Evolutionary conservation across 176 grass and related monocot genomes (phyloP), one percentile per base, ranked within the genome.

Genomic region (Triticum urartu): DNA sequence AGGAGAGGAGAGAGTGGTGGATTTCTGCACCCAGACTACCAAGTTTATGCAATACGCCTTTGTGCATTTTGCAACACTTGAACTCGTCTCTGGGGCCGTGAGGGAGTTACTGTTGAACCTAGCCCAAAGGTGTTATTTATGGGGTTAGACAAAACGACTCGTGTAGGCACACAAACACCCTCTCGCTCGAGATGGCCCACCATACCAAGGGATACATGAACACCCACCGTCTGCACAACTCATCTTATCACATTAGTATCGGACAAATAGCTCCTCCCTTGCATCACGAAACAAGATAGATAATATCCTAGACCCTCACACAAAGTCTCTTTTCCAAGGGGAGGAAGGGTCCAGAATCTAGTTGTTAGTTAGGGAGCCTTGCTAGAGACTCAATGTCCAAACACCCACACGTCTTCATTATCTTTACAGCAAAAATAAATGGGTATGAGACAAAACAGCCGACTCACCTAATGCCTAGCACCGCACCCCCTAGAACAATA

Each of bases 161-260:
- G 36, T 70, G 6, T 33, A 70, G 6, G 15, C 17, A 70, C 35
- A 4, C 8, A 70, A 39, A 11, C 34, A 70, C 4, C 4, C 9
- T 34, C 6, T 47, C n/a, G 1, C 71, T 74, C 7, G 17, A 2
- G 10, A 2, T 64, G 25, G n/a, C 11, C 10, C 18, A 25, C 66
- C 45, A 76, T 45, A 72, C 18, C 34, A 60, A 28, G 35, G 36
- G 48, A 20, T 32, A 45, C 77, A 64, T 8, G 2, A 54, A 54
- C 15, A 17, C 14, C 10, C 78, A 17, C 7, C 25, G 42, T 14
- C 5, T 10, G 20, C 40, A 48, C 4, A 3, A 5, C 4, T 13
- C 20, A 81, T 87, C 78, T 47, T 83, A 88, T 78, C 86, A 62
- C 80, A 62, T 70, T 88, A 9, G 36, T 63, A 68, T 11, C 22